Evolutionary conservation across 805 yeast species (phyloP).

Genomic region (Lipomyces sp.): DNA sequence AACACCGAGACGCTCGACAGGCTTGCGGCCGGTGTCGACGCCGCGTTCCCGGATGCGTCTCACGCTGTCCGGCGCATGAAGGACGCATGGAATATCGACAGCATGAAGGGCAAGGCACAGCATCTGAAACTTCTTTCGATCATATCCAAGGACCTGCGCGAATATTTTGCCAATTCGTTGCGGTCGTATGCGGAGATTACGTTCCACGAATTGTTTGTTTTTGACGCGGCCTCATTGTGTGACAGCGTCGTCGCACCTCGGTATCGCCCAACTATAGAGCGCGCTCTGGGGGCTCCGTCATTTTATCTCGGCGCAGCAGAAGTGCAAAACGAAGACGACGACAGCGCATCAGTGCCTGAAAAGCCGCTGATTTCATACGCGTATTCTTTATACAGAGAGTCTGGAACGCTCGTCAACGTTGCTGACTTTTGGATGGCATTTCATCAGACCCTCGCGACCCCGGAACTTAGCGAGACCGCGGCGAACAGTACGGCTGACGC

Average conservation of each 20-base stretch:
- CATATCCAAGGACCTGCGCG: slow-evolving; percentile 2
- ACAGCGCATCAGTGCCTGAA: not conserved
- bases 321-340: not conserved
- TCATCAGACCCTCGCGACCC: not conserved
- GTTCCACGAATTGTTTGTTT: slow-evolving; percentile 19
- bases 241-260: slow-evolving; percentile 11
- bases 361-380: slow-evolving; percentile 15
- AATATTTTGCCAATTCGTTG: not conserved
- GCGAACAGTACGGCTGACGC: not conserved
- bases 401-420: slow-evolving; percentile 21
- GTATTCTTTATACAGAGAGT: slow-evolving; percentile 23
- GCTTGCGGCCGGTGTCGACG: slow-evolving; percentile 1
- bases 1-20: slow-evolving; percentile 1
- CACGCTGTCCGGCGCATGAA: not conserved
- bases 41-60: not conserved
- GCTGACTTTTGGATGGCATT: slow-evolving; percentile 28
- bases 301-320: slow-evolving; percentile 2
- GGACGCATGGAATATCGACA: slow-evolving; percentile 8
- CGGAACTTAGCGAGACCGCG: not conserved
- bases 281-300: slow-evolving; percentile 9
- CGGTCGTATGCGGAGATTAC: slow-evolving; percentile 10
- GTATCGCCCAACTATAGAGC: slow-evolving; percentile 16
- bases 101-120: slow-evolving; percentile 1
- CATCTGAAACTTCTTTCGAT: slow-evolving; percentile 6
- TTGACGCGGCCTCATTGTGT: slow-evolving; percentile 8